A percentile compares a stretch with the other conserved stretches of the same genome.
Evolutionary conservation across 106 monocot species (phyloP).

Genomic region (Narthecium ossifragum): DNA sequence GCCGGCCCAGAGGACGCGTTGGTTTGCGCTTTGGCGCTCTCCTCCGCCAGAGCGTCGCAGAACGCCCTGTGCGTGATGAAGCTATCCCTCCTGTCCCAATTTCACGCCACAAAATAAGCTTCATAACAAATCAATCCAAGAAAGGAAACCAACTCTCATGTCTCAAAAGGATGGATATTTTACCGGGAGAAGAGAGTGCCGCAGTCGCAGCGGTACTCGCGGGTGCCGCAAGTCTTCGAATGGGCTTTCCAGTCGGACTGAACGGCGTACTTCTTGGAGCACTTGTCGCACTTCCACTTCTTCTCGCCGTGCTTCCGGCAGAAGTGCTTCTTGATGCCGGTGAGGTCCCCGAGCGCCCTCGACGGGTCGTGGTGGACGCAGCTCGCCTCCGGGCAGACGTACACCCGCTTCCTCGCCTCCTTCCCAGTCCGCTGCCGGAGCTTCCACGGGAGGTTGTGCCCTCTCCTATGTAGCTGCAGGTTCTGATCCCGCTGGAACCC

Average conservation of each 20-base stretch:
- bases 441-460: constrained; percentile 66
- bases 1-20: background rate
- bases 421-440: constrained; percentile 47
- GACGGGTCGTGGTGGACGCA: constrained; percentile 66
- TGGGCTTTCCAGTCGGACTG: constrained; percentile 45
- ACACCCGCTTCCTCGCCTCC: constrained; percentile 46
- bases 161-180: too few relatives aligned
- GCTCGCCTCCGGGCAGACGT: constrained; percentile 55
- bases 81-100: constrained; percentile 32
- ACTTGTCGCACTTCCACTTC: constrained; percentile 51
- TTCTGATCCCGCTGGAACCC: constrained; percentile 70
- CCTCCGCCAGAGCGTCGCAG: constrained; percentile 43
- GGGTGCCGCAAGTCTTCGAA: constrained; percentile 32
- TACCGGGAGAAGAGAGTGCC: constrained; percentile 32
- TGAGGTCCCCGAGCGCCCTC: constrained; percentile 50
- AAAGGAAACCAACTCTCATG: background rate
- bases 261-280: constrained; percentile 42
- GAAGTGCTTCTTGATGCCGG: constrained; percentile 46
- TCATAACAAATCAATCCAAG: background rate
- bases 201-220: constrained; percentile 44
- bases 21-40: constrained; percentile 23
- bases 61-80: constrained; percentile 41
- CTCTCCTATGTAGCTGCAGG: constrained; percentile 55
- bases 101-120: background rate
- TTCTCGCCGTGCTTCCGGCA: constrained; percentile 41